Percentiles rank a stretch among this genome's conserved stretches.
Conservation (phyloP, 2,329 filamentous ascomycete genomes). For the Sclerotinia minor region DNA sequence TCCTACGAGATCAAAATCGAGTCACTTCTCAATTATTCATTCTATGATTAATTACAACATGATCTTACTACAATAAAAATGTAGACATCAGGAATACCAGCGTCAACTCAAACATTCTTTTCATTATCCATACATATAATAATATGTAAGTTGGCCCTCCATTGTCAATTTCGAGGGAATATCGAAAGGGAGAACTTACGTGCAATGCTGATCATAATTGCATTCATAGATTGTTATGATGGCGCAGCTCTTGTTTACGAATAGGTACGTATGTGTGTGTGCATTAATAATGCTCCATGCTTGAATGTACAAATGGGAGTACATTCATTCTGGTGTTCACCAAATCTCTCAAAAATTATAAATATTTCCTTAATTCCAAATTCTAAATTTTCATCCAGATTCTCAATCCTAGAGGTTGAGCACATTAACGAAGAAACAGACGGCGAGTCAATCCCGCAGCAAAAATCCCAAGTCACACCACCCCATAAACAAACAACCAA, state of each 20-base stretch:
- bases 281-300: no score
- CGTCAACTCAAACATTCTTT: background rate
- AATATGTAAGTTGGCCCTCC: background rate
- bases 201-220: background rate
- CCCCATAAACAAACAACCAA: background rate
- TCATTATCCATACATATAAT: background rate
- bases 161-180: background rate
- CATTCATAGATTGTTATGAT: background rate
- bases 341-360: fast-evolving
- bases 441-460: background rate
- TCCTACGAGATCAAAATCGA: background rate
- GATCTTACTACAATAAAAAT: background rate
- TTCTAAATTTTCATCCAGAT: background rate
- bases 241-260: background rate
- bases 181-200: no score
- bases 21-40: no score
- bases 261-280: background rate
- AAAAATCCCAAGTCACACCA: fast-evolving
- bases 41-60: background rate
- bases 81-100: background rate
- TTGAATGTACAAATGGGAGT: no score
- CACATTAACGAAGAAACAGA: background rate
- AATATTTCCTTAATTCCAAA: background rate
- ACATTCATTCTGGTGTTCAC: fast-evolving
- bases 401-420: background rate